These are phyloP conservation scores for Penicillium sp. DNA, from an alignment of 2,329 filamentous ascomycete genomes.

Conservation along the genomic window DNA sequence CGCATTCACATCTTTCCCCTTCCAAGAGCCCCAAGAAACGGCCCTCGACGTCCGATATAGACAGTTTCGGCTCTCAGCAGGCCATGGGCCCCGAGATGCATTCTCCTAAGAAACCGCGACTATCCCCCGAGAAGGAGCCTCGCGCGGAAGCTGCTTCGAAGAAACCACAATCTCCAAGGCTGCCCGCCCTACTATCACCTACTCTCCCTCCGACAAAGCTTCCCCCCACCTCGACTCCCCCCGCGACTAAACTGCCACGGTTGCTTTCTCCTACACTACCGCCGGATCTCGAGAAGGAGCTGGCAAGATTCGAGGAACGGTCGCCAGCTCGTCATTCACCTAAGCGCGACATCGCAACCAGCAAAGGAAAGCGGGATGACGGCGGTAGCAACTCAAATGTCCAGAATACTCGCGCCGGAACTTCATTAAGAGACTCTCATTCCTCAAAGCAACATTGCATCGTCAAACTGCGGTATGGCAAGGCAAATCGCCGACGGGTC, in stretches of 20 bases:
- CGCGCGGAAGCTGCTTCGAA: constrained; percentile 25
- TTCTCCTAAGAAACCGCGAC: constrained; percentile 39
- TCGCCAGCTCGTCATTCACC: constrained; percentile 22
- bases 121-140: constrained; percentile 33
- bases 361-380: constrained; percentile 12
- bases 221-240: constrained; percentile 19
- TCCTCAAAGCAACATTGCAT: constrained; percentile 35
- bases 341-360: constrained; percentile 20
- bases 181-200: constrained; percentile 39
- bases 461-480: constrained; percentile 51
- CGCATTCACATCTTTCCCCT: constrained; percentile 10
- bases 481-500: constrained; percentile 46
- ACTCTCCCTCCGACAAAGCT: constrained; percentile 39
- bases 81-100: constrained; percentile 23
- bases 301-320: constrained; percentile 43
- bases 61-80: constrained; percentile 12
- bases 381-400: constrained; percentile 7
- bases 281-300: constrained; percentile 51
- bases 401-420: constrained; percentile 5
- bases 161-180: constrained; percentile 23
- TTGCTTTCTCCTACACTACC: constrained; percentile 58
- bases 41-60: constrained; percentile 21
- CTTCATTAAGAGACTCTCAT: constrained; percentile 8
- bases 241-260: constrained; percentile 43
- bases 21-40: constrained; percentile 28